These are phyloP conservation scores for Termitomyces heimii DNA, from an alignment of 768 basidiomycete genomes.

Conservation along the genomic window DNA sequence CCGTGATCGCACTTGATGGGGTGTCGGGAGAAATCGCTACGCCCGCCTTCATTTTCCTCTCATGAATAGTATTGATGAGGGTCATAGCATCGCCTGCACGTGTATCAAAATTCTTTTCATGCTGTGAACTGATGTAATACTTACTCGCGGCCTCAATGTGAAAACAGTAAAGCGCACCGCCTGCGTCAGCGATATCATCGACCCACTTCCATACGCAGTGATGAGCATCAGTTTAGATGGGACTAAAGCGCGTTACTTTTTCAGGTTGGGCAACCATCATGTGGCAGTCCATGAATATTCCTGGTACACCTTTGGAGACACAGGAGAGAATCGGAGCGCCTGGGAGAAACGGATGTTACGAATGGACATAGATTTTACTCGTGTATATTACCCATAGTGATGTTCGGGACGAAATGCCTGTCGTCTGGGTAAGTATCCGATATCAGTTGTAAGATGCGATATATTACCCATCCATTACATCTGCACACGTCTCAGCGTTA, in stretches of 20 bases:
- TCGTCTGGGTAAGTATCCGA: conserved; percentile 7
- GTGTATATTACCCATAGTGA: conserved; percentile 75
- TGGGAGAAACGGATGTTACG: conserved; percentile 21
- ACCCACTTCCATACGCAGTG: conserved; percentile 69
- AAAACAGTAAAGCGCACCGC: conserved; percentile 93
- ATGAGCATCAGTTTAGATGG: background rate
- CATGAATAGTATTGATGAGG: conserved; percentile 77
- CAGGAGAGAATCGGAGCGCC: conserved; percentile 86
- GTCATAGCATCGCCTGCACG: conserved; percentile 57
- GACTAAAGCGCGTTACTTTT: conserved; percentile 42
- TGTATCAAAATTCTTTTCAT: background rate
- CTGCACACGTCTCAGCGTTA: conserved; percentile 31
- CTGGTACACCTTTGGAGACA: conserved; percentile 82
- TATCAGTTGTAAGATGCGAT: conserved; percentile 5
- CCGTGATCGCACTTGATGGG: conserved; percentile 80
- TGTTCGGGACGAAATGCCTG: conserved; percentile 98
- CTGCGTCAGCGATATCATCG: conserved; percentile 90
- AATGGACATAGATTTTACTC: background rate
- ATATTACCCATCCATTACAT: conserved; percentile 94
- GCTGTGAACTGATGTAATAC: conserved; percentile 18
- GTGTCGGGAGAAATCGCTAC: conserved; percentile 97
- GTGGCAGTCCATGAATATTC: conserved; percentile 99
- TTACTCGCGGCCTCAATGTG: conserved; percentile 90
- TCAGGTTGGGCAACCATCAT: conserved; percentile 99
- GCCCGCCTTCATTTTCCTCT: conserved; percentile 86